phyloP scores from a whole-genome alignment of 108 stramenopile genomes.

The Nitzschia putrida region DNA sequence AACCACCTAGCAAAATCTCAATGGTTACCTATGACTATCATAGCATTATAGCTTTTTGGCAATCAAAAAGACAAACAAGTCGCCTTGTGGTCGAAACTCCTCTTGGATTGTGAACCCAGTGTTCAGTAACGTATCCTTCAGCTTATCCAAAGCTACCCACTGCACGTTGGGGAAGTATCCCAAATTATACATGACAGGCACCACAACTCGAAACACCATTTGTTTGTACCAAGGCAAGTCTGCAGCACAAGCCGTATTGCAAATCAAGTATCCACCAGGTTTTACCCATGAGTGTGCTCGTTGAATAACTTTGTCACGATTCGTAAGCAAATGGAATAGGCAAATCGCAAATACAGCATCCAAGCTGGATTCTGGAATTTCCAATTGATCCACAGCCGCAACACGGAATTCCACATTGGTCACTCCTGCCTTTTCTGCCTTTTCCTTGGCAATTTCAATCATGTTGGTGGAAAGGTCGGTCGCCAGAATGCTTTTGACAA shows the following conservation, averaged over 20 bases:
- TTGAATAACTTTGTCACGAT: neutral
- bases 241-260: slow-evolving; percentile 12
- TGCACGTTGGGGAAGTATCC: neutral
- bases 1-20: no score
- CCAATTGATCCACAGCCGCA: slow-evolving; percentile 15
- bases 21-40: no score
- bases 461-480: slow-evolving; percentile 28
- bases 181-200: neutral
- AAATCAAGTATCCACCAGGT: slow-evolving; percentile 24
- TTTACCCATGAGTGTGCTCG: slow-evolving; percentile 14
- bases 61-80: neutral
- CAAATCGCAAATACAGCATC: slow-evolving; percentile 27
- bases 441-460: slow-evolving; percentile 12
- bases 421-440: slow-evolving; percentile 10
- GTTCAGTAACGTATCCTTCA: neutral
- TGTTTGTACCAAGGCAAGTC: slow-evolving; percentile 9
- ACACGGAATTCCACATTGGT: slow-evolving; percentile 23
- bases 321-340: slow-evolving; percentile 20
- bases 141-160: neutral
- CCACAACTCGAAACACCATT: neutral
- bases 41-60: neutral
- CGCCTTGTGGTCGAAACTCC: neutral
- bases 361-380: neutral
- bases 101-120: neutral
- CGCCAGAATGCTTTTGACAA: slow-evolving; percentile 22